Evolutionary conservation across 441 rosid species (phyloP), one percentile per base, ranked within the genome.

Genomic region (Melastoma candidum): DNA sequence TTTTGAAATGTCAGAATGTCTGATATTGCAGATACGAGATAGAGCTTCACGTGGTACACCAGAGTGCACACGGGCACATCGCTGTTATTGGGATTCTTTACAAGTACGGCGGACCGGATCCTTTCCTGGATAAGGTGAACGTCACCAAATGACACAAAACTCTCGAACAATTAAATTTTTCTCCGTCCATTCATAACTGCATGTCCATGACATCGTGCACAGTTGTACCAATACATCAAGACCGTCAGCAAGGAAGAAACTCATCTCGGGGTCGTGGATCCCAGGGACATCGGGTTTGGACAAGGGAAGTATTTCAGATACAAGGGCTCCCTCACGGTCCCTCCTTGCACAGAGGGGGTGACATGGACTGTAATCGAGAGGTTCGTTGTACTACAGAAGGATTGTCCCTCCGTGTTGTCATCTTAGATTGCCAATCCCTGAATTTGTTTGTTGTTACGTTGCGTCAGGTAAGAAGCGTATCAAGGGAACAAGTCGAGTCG

Each of bases 271-370:
- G 54, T 71, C 1, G 27, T 82, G 1, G 60, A 84, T 60, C 93
- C 95, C 8, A 32, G 65, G 26, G 55, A 57, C 0, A 71, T 80
- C 29, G 63, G 53, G 47, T 74, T 72, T 24, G 74, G 71, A 2
- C 73, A 78, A 48, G 61, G 67, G 54, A 74, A 74, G 47, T 82
- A 76, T 47, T 84, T 71, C 50, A 75, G 93, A 77, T 87, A 84
- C 48, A 53, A 67, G 2, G 93, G 95, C 5, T 84, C 93, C 43
- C 84, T 87, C 29, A 72, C 93, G 0, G 58, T 53, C 64, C 93
- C 95, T 71, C 84, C 90, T 0, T 87, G 95, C 70, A 77, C 79
- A 0, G 85, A 84, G 68, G 87, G 84, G 5, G 81, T 83, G 7
- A 44, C 76, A 51, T 86, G 92, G 95, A 86, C 41, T 32, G 7